Base-by-base conservation (phyloP, 345 rosid genomes). In the Garcia nutans region DNA sequence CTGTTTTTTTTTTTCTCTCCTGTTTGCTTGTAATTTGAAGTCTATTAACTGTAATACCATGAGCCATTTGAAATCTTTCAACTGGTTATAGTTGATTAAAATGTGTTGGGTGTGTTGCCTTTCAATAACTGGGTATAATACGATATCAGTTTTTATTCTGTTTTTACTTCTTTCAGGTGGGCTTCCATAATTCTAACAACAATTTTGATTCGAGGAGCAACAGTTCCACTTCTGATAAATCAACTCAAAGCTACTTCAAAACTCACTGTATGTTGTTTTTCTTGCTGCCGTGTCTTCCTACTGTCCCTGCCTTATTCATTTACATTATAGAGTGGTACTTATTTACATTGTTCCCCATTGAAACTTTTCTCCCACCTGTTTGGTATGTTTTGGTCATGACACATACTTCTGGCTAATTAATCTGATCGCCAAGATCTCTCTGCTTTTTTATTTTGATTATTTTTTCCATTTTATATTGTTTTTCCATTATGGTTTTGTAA, bases 231-330 rank as follows among this genome's bases (percentile, higher is more conserved):
- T 76, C 26, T 89, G 77, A 85, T 95, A 77, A 90, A 89, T 84
- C 91, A 88, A 82, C 85, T 91, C 73, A 95, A 91, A 88, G 84
- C 92, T 61, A 86, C 92, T 20, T 55, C 91, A 61, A 91, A 95
- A 80, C 84, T 95, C 67, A 70, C 91, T 44, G 94, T 92, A 86
- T 64, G 93, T 78, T 52, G 50, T 69, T 73, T 37, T 58, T 59
- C 62, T 63, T 56, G 42, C 24, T 66, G 1, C 33, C 37, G 62
- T 17, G 49, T 72, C 42, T 24, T 60, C 65, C 24, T 23, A 37
- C 17, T 15, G 15, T 3, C n/a, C 17, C 10, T 41, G 6, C 22
- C 58, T 17, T 19, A 54, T 15, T 12, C 12, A n/a, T 37, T 75
- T 65, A 31, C 16, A 37, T 24, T 24, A 3, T 41, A 17, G 20